Conservation (phyloP, 768 basidiomycete species). For the Leccinum broughii region DNA sequence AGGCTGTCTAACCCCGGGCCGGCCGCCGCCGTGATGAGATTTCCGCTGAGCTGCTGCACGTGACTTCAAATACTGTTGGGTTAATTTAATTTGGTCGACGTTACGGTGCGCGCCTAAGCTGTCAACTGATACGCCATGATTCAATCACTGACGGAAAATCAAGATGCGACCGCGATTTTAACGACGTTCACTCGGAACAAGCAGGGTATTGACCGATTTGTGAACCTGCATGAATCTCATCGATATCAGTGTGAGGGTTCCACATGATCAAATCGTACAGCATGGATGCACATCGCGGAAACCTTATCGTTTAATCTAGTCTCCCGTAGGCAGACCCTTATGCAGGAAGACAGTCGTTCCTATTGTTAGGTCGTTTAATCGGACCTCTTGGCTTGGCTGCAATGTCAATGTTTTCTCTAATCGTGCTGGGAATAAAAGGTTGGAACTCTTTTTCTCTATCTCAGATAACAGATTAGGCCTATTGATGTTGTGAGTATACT, state of each 20-base stretch:
- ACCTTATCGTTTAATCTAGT: background rate
- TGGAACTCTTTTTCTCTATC: background rate
- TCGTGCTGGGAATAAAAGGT: background rate
- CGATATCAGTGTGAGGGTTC: background rate
- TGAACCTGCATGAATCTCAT: background rate
- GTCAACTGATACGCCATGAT: background rate
- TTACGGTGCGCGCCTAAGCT: background rate
- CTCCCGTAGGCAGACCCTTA: too few relatives aligned
- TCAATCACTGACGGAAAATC: background rate
- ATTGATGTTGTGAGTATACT: too few relatives aligned
- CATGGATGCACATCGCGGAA: background rate
- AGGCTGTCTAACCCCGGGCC: background rate
- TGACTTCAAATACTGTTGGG: background rate
- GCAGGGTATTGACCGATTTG: background rate
- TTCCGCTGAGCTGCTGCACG: background rate
- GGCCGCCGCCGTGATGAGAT: too few relatives aligned
- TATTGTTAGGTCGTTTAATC: background rate
- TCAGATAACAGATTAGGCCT: background rate
- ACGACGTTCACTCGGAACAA: background rate
- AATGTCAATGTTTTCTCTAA: background rate
- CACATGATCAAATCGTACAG: background rate
- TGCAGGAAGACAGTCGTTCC: too few relatives aligned
- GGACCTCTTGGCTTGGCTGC: background rate
- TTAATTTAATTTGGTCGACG: background rate
- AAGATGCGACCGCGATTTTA: background rate